phyloP scores from a whole-genome alignment of 2,329 filamentous ascomycete species.

The Colletotrichum caudatum region DNA sequence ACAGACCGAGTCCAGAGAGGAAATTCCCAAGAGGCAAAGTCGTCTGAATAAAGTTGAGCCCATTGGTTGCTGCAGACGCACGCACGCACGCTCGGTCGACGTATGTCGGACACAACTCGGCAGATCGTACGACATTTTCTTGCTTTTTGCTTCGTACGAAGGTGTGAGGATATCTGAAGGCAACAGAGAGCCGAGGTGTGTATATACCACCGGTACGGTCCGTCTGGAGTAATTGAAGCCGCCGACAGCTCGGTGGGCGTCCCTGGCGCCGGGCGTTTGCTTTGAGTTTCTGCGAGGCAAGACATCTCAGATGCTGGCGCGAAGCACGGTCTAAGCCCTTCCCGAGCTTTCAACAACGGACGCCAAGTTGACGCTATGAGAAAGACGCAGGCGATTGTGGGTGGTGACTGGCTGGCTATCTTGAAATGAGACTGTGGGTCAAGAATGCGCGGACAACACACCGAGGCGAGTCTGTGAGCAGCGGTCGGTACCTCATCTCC shows the following conservation, averaged over 20 bases:
- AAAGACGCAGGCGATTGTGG: slow-evolving; percentile 5
- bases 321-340: neutral
- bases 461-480: neutral
- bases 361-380: neutral
- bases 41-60: slow-evolving; percentile 37
- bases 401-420: slow-evolving; percentile 1
- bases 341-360: neutral
- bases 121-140: neutral
- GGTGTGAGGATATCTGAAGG: neutral
- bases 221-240: neutral
- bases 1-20: neutral
- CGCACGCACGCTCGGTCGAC: neutral
- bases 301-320: neutral
- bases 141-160: neutral
- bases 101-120: neutral
- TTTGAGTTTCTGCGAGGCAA: neutral
- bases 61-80: neutral
- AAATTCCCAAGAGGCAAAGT: slow-evolving; percentile 4
- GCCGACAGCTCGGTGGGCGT: neutral
- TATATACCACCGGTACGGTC: too few relatives aligned
- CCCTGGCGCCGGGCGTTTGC: neutral
- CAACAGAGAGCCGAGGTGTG: neutral
- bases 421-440: slow-evolving; percentile 29
- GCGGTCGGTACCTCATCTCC: too few relatives aligned
- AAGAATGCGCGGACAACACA: slow-evolving; percentile 7